Evolutionary conservation across 352 stramenopile species (phyloP), one percentile per base, ranked within the genome.

Genomic region (Pythium utonaiense): DNA sequence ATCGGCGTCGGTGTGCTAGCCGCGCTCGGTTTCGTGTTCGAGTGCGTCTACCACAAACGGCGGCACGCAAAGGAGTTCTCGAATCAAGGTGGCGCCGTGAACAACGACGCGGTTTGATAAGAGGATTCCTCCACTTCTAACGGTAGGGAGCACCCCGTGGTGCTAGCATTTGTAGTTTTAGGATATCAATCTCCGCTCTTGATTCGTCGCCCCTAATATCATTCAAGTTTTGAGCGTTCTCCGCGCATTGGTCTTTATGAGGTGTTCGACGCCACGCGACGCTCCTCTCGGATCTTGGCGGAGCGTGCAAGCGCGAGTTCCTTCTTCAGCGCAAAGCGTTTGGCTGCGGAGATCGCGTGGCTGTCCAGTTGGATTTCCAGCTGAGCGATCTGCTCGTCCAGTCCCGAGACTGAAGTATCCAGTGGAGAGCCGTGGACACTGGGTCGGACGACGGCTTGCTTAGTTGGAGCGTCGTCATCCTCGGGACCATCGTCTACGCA

Each of bases 291-390:
- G 60, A 93, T 87, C 60, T 77, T 78, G 42, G 79, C 70, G 3
- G 83, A 88, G 28, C 83, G 83, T 30, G 77, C 50, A 58, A 89
- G 73, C 9, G 83, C 83, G 16, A 95, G 58, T 41, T 93, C 77
- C 62, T 93, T 95, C 69, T 91, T 93, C 31, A 95, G 52, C 30
- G 83, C 83, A 40, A 89, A 93, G 21, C 77, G 82, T 56, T 93
- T 95, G 3, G 82, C 62, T 3, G 66, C 82, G 13, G 82, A 92
- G 7, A 95, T 58, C 8, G 76, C 57, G 21, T 75, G 74, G 45
- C 71, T 70, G 42, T 95, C 86, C 27, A 95, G 72, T 57, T 89
- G 69, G 7, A 28, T n/a, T 36, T 91, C 80, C 24, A 93, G 69
- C 17, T 72, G 47, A 12, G 64, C 62, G 51, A 95, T 92, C 40